Percentiles rank a stretch among this genome's conserved stretches.
These are phyloP conservation scores for Epithemia pelagica DNA, from an alignment of 108 stramenopile species.

Conservation along the genomic window DNA sequence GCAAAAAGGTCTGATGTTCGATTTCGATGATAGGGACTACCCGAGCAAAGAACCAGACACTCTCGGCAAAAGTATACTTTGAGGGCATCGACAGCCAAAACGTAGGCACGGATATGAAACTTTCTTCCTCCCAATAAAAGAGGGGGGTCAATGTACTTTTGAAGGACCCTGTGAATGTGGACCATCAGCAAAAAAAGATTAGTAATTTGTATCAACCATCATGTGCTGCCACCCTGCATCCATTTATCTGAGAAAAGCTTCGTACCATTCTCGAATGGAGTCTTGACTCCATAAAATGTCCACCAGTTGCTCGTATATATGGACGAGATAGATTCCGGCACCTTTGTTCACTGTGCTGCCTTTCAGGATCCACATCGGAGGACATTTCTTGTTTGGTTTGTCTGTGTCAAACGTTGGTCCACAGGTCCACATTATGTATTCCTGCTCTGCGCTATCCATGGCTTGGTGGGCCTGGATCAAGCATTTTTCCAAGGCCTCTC, in stretches of 20 bases:
- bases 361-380: constrained; percentile 39
- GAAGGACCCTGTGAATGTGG: constrained; percentile 21
- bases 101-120: constrained; percentile 66
- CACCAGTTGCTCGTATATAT: constrained; percentile 22
- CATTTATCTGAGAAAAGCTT: too few relatives aligned
- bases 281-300: constrained; percentile 16
- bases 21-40: constrained; percentile 13
- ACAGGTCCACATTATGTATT: constrained; percentile 4
- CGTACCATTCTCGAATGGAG: constrained; percentile 38
- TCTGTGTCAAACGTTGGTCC: not conserved
- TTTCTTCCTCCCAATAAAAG: constrained; percentile 39
- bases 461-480: constrained; percentile 4
- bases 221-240: too few relatives aligned
- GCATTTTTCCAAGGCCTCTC: constrained; percentile 8
- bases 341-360: constrained; percentile 39
- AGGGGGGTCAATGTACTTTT: constrained; percentile 32
- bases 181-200: not conserved
- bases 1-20: constrained; percentile 20
- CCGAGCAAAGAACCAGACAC: constrained; percentile 33
- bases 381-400: not conserved
- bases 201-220: constrained; percentile 1
- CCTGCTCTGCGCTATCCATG: constrained; percentile 4
- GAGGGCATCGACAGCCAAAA: constrained; percentile 30
- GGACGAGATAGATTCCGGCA: constrained; percentile 23
- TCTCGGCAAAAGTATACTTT: constrained; percentile 41